Conservation (phyloP, 106 monocot genomes). For the Vanilla planifolia region DNA sequence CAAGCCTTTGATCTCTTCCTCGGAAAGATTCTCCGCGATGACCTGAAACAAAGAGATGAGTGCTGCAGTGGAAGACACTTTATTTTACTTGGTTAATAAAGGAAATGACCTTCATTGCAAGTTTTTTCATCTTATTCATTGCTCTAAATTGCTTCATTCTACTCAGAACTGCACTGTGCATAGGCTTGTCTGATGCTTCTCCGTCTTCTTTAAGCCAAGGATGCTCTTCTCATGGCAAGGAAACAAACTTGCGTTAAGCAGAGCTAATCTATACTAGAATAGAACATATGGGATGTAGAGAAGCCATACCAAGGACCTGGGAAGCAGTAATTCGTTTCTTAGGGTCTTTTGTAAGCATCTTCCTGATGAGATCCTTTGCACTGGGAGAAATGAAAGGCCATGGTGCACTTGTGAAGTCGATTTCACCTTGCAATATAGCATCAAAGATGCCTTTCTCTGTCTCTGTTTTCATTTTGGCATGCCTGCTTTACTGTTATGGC, state of each 20-base stretch:
- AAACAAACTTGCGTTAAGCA: not conserved
- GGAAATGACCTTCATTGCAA: slow-evolving; percentile 49
- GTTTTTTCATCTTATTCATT: slow-evolving; percentile 84
- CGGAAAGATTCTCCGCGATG: slow-evolving; percentile 70
- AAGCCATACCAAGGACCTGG: slow-evolving; percentile 47
- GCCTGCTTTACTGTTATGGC: not conserved
- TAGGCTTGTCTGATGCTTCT: slow-evolving; percentile 57
- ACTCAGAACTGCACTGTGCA: slow-evolving; percentile 56
- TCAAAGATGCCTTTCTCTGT: slow-evolving; percentile 89
- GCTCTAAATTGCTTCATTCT: slow-evolving; percentile 89
- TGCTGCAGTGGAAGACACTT: not conserved
- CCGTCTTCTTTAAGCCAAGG: slow-evolving; percentile 66
- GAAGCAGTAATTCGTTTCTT: slow-evolving; percentile 60
- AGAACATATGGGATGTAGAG: not conserved
- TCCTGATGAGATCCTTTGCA: slow-evolving; percentile 69
- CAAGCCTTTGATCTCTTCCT: slow-evolving; percentile 74
- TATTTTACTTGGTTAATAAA: not conserved
- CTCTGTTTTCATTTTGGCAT: slow-evolving; percentile 30
- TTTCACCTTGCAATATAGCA: slow-evolving; percentile 39
- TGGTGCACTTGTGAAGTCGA: slow-evolving; percentile 48
- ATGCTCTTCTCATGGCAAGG: slow-evolving; percentile 32
- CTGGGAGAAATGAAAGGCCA: slow-evolving; percentile 67
- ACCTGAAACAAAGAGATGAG: slow-evolving; percentile 24
- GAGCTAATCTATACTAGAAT: too few relatives aligned
- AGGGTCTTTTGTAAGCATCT: slow-evolving; percentile 57